These are phyloP conservation scores for Salix exigua DNA, from an alignment of 345 rosid genomes.

Conservation along the genomic window DNA sequence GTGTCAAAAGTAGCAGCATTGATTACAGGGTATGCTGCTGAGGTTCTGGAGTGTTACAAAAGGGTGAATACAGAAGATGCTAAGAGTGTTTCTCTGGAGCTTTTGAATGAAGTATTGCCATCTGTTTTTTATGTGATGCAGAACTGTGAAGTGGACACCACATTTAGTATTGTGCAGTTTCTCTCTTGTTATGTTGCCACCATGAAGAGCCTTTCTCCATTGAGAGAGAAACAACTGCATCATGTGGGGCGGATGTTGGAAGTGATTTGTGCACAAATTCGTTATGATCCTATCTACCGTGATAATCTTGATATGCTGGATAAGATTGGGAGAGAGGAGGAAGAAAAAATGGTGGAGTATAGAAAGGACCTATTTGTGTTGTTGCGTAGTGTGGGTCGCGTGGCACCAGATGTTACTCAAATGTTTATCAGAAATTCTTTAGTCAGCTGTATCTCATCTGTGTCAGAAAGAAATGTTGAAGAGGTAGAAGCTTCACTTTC, in stretches of 20 bases:
- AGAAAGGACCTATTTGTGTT: conserved; percentile 83
- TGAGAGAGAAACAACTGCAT: conserved; percentile 65
- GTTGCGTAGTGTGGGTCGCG: conserved; percentile 73
- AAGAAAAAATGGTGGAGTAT: conserved; percentile 75
- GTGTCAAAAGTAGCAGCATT: conserved; percentile 55
- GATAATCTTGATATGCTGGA: conserved; percentile 65
- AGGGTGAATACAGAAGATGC: conserved; percentile 59
- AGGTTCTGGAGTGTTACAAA: conserved; percentile 80
- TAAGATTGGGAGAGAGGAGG: conserved; percentile 87
- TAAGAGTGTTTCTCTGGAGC: conserved; percentile 49
- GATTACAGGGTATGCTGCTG: conserved; percentile 78
- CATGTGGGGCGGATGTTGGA: conserved; percentile 73
- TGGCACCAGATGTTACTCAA: conserved; percentile 80
- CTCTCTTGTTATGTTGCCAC: conserved; percentile 74
- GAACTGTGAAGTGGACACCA: conserved; percentile 66
- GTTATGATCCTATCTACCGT: conserved; percentile 68
- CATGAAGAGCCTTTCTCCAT: conserved; percentile 65
- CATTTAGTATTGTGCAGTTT: conserved; percentile 68
- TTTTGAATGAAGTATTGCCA: conserved; percentile 84
- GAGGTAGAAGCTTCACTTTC: conserved; percentile 96
- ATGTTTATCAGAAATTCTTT: conserved; percentile 70
- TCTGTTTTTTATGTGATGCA: conserved; percentile 68
- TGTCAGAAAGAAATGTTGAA: conserved; percentile 70
- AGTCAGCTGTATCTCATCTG: conserved; percentile 52
- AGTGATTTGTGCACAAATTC: conserved; percentile 69